These are phyloP conservation scores for Ceratocystis alfenasii DNA, from an alignment of 2,329 filamentous ascomycete genomes.

Conservation along the genomic window DNA sequence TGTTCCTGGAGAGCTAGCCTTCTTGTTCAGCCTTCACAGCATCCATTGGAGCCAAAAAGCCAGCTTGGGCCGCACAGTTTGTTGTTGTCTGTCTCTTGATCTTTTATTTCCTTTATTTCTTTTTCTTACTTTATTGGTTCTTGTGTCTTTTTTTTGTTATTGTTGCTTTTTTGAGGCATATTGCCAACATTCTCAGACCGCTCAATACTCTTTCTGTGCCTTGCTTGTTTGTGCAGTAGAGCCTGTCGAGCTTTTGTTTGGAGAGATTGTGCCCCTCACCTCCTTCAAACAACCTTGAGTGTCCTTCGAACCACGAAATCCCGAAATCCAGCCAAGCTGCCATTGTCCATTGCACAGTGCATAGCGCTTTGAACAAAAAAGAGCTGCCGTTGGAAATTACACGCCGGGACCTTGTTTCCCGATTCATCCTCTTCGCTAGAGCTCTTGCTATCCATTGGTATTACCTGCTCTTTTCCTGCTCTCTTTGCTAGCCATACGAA, in stretches of 20 bases:
- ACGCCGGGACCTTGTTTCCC: conserved; percentile 8
- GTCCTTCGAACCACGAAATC: background rate
- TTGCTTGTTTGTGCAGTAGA: conserved; percentile 5
- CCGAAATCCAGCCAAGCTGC: background rate
- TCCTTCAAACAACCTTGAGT: background rate
- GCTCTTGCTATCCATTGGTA: conserved; percentile 14
- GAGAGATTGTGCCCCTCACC: conserved; percentile 9
- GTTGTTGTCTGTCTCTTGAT: background rate
- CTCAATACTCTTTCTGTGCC: background rate
- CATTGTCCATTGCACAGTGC: background rate
- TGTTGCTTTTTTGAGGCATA: background rate
- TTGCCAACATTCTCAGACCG: conserved; percentile 1
- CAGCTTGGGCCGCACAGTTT: background rate
- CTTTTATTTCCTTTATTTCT: background rate
- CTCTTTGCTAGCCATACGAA: conserved; percentile 23
- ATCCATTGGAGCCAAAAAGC: background rate
- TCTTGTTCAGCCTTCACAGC: background rate
- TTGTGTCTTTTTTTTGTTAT: background rate
- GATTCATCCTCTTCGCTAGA: background rate
- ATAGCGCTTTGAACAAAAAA: background rate
- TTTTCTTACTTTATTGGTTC: background rate
- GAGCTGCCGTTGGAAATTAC: background rate
- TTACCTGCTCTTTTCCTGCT: conserved; percentile 24
- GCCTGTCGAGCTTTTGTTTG: conserved; percentile 10
- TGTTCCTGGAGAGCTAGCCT: background rate